Percentiles rank a stretch among this genome's conserved stretches.
Evolutionary conservation across 2,329 filamentous ascomycete genomes (phyloP).

Genomic region (Stemphylium vesicarium): DNA sequence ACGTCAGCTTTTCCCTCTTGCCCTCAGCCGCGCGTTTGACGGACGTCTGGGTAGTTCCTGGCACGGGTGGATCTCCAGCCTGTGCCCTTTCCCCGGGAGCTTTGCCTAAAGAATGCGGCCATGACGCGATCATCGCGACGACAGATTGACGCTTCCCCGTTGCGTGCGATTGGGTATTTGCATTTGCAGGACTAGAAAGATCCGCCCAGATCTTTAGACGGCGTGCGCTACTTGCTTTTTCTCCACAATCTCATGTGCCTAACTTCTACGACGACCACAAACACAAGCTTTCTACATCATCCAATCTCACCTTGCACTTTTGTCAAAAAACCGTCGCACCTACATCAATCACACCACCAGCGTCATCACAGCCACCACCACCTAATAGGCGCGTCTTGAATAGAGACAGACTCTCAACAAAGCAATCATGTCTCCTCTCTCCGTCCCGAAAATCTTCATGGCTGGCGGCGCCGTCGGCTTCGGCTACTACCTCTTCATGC

Average conservation of each 20-base stretch:
- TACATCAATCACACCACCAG: neutral
- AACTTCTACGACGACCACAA: slow-evolving; percentile 1
- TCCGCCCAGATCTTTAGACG: slow-evolving; percentile 5
- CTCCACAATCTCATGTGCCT: slow-evolving; percentile 5
- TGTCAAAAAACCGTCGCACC: neutral
- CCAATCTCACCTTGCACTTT: neutral
- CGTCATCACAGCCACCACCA: neutral
- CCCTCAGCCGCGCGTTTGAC: slow-evolving; percentile 19
- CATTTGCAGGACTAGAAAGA: neutral
- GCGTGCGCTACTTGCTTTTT: slow-evolving; percentile 8
- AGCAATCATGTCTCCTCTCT: slow-evolving; percentile 37
- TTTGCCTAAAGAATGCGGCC: slow-evolving; percentile 28
- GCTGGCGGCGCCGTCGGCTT: slow-evolving; percentile 45
- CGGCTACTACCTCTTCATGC: slow-evolving; percentile 46
- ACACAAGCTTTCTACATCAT: neutral
- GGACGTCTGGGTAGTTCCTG: slow-evolving; percentile 5
- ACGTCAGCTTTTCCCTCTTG: slow-evolving; percentile 15
- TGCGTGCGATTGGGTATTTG: slow-evolving; percentile 13
- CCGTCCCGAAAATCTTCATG: slow-evolving; percentile 48
- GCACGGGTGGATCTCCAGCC: neutral
- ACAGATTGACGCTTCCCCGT: slow-evolving; percentile 20
- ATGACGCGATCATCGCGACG: slow-evolving; percentile 41
- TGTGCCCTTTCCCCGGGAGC: slow-evolving; percentile 15
- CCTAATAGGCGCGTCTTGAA: neutral
- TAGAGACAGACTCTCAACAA: slow-evolving; percentile 2